Evolutionary conservation across 169 alveolate species (phyloP).

Genomic region (Theileria parva): DNA sequence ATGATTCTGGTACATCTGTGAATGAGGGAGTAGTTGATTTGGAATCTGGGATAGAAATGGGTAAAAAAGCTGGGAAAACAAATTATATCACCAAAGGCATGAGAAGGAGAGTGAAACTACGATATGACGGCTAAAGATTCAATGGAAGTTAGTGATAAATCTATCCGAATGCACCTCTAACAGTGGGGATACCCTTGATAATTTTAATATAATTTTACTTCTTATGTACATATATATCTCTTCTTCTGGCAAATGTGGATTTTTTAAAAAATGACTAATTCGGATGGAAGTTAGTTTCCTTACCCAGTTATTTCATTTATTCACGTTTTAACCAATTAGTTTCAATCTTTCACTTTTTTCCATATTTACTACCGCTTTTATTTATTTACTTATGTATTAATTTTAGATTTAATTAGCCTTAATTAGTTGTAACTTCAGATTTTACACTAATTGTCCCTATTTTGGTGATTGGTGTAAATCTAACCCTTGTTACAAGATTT

Average conservation of each 20-base stretch:
- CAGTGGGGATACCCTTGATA: conserved; percentile 10
- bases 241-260: conserved; percentile 11
- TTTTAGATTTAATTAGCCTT: not conserved
- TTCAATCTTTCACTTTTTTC: not conserved
- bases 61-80: not conserved
- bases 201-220: not conserved
- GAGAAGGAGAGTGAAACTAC: not conserved
- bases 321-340: not conserved
- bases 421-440: not conserved
- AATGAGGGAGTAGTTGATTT: not conserved
- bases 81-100: not conserved
- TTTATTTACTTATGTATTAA: too few relatives aligned
- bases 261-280: conserved; percentile 12
- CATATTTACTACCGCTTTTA: not conserved
- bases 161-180: conserved; percentile 4
- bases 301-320: not conserved
- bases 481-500: not conserved
- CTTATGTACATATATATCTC: conserved; percentile 12
- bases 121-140: not conserved
- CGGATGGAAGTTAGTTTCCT: conserved; percentile 33
- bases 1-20: not conserved
- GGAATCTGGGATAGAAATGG: conserved; percentile 13
- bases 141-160: not conserved
- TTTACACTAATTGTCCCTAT: not conserved
- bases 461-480: not conserved